Base-by-base conservation (phyloP, 129 eudicot species). In the Tanacetum coccineum region DNA sequence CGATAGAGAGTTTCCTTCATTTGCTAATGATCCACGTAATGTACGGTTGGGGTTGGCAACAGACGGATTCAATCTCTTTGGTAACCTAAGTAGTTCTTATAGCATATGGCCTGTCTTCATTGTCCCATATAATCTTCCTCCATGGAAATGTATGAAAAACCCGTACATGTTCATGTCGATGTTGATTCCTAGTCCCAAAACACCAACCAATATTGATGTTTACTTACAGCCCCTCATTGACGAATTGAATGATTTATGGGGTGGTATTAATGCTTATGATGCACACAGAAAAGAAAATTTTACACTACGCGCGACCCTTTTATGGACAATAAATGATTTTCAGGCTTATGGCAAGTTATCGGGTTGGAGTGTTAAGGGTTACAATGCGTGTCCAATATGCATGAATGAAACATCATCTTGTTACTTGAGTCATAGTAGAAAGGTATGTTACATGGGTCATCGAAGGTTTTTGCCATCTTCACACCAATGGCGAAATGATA, bases 241-340 rank as follows among this genome's bases (percentile, higher is more conserved):
- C 39, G 36, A 21, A 22, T 32, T 56, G 10, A 56, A 56, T 20
- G 62, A 20, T 13, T 56, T 56, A 13, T 36, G 68, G 26, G 49
- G 4, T 56, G 62, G 62, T 20, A 20, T 56, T 3, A 22, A 56
- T 22, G 36, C 36, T 4, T 56, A 56, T 19, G 61, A 56, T 56
- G 61, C 61, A 56, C 32, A 6, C 9, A 7, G 3, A 56, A 56
- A 56, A 8, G 39, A 56, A 22, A 56, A 20, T 22, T 19, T 56
- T 22, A 56, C 4, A 0, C 5, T 20, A 22, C 36, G 4, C 0
- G 62, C 14, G 8, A n/a, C 62, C 62, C 40, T 56, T 22, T 20
- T 56, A n/a, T 56, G 62, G 62, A 56, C 62, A 8, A 56, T 56
- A 56, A 56, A 56, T 56, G 62, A 56, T 56, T 22, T 56, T 3